These are phyloP conservation scores for Coffea humblotiana DNA, from an alignment of 305 asterid genomes.

Conservation along the genomic window DNA sequence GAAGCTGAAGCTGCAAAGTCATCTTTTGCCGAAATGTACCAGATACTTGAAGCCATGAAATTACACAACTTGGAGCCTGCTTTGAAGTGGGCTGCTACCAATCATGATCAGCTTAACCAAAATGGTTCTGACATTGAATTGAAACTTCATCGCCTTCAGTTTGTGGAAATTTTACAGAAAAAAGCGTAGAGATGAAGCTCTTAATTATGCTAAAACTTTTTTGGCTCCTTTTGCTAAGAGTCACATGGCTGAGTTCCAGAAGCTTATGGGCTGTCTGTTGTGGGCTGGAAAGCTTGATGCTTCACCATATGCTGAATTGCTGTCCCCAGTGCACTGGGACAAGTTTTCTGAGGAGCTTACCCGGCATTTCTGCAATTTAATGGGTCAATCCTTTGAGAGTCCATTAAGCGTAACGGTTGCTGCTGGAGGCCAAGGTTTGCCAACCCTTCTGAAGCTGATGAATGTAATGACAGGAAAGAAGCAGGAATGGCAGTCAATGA, in stretches of 20 bases:
- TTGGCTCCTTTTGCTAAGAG: slow-evolving; percentile 60
- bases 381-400: slow-evolving; percentile 71
- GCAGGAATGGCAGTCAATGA: slow-evolving; percentile 92
- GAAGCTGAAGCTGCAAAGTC: slow-evolving; percentile 52
- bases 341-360: slow-evolving; percentile 68
- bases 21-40: slow-evolving; percentile 65
- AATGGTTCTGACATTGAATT: slow-evolving; percentile 74
- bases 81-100: slow-evolving; percentile 65
- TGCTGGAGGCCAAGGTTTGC: slow-evolving; percentile 86
- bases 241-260: slow-evolving; percentile 72
- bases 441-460: slow-evolving; percentile 76
- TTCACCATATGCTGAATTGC: slow-evolving; percentile 73
- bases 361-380: slow-evolving; percentile 70
- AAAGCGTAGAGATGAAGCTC: slow-evolving; percentile 66
- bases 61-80: slow-evolving; percentile 73
- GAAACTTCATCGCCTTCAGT: slow-evolving; percentile 75
- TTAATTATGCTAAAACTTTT: slow-evolving; percentile 60
- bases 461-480: slow-evolving; percentile 77
- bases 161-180: slow-evolving; percentile 72
- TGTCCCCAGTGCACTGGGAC: slow-evolving; percentile 67
- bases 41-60: slow-evolving; percentile 76
- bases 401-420: slow-evolving; percentile 76
- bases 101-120: slow-evolving; percentile 54
- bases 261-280: slow-evolving; percentile 72
- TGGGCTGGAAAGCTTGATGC: slow-evolving; percentile 75